phyloP scores from a whole-genome alignment of 495 filamentous ascomycete species.

The Trichodelitschia bisporula region DNA sequence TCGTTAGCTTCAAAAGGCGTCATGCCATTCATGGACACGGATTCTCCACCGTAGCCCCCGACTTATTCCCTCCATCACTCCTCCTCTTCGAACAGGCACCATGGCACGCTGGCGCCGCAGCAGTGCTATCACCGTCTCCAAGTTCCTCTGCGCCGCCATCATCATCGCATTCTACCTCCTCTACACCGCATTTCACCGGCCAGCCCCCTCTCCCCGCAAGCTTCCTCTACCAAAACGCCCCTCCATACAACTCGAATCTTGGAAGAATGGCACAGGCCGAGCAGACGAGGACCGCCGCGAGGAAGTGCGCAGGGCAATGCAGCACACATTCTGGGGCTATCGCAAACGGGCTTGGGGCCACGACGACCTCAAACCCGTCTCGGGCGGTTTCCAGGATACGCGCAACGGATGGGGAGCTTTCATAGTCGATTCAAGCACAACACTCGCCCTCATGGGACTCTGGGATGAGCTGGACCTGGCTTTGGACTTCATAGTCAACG shows the following conservation, averaged over 20 bases:
- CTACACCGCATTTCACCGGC: constrained; percentile 1
- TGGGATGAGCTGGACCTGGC: constrained; percentile 12
- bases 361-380: constrained; percentile 13
- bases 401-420: constrained; percentile 16
- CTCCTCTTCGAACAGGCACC: too few relatives aligned
- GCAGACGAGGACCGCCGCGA: constrained; percentile 8
- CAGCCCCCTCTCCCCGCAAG: not conserved
- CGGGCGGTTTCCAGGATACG: constrained; percentile 6
- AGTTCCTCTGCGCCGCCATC: constrained; percentile 11
- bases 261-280: constrained; percentile 7
- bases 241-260: constrained; percentile 5
- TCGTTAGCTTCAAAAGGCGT: too few relatives aligned
- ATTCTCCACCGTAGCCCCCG: too few relatives aligned
- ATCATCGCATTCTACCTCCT: constrained; percentile 13
- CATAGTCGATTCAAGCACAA: constrained; percentile 13
- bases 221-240: constrained; percentile 1
- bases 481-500: constrained; percentile 9
- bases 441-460: constrained; percentile 14
- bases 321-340: constrained; percentile 12
- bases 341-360: constrained; percentile 11
- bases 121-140: constrained; percentile 11
- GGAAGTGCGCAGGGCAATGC: constrained; percentile 10
- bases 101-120: constrained; percentile 12
- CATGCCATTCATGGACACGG: too few relatives aligned
- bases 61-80: too few relatives aligned